Evolutionary conservation across 1,284 basidiomycete species (phyloP), one percentile per base, ranked within the genome.

Genomic region (Pseudozyma flocculosa): DNA sequence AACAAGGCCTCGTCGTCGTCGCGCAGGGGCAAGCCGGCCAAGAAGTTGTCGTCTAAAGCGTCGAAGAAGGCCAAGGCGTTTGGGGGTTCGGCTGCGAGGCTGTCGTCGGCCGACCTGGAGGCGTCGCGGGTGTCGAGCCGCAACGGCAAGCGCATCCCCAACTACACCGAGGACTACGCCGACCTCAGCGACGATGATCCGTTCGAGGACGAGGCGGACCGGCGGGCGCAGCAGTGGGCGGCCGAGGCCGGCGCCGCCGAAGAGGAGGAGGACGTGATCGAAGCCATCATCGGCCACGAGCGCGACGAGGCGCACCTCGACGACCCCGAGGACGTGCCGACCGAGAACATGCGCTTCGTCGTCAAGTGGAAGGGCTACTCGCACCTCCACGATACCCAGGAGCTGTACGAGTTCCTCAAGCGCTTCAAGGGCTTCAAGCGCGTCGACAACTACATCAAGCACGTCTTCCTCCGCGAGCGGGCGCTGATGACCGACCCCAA

Each of bases 391-490:
- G 95, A 98, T 78, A 98, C 93, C 11, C 93, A 97, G 77, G 94
- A 98, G 80, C 87, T 87, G 13, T 96, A 95, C 81, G 87, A 92
- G 73, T 97, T 95, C 78, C 82, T 97, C 54, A 81, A 81, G 63
- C 87, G 90, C 32, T 95, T 88, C 83, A 87, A 85, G 75, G 92
- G 92, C 26, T 84, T 96, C 76, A 98, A 98, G 81, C 89, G 92
- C 52, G 91, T 99, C 54, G 94, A 97, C 80, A 98, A 98, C 81
- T 99, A 98, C 80, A 95, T 99, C 83, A 94, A 94, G 78, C 85
- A 86, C 18, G 79, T 84, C 34, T 83, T 81, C 78, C 63, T 73
- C 84, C 86, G 81, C 1, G 90, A 90, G 80, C 86, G 90, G 62
- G 83, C 85, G 7, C 85, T 87, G 40, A 82, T 91, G 21, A 82